phyloP scores from a whole-genome alignment of 805 yeast genomes.

The Lipomyces lipofer region DNA sequence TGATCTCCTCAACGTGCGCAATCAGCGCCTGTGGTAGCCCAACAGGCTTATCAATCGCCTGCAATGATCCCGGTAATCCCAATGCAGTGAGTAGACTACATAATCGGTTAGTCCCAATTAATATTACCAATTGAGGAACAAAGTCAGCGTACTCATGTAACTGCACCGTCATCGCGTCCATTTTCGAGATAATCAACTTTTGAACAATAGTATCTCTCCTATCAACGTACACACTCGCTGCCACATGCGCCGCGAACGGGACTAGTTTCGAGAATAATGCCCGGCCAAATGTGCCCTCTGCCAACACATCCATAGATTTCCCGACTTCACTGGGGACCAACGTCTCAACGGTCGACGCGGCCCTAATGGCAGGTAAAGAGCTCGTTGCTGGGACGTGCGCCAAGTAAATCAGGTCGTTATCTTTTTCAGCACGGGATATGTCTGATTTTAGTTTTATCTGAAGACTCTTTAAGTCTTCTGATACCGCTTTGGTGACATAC shows the following conservation, averaged over 20 bases:
- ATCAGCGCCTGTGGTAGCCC: slow-evolving; percentile 59
- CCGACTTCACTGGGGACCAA: slow-evolving; percentile 43
- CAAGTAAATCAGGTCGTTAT: slow-evolving; percentile 77
- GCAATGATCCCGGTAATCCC: slow-evolving; percentile 59
- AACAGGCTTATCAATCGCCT: slow-evolving; percentile 56
- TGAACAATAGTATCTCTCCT: slow-evolving; percentile 57
- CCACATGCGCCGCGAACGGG: slow-evolving; percentile 66
- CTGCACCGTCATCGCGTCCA: slow-evolving; percentile 34
- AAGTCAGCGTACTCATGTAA: slow-evolving; percentile 31
- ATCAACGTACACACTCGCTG: slow-evolving; percentile 67
- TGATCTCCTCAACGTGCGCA: slow-evolving; percentile 56
- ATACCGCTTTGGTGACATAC: slow-evolving; percentile 47
- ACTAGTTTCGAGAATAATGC: slow-evolving; percentile 59
- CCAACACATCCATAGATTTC: slow-evolving; percentile 37
- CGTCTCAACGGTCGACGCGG: slow-evolving; percentile 59
- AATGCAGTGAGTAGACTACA: slow-evolving; percentile 11
- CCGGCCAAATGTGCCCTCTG: slow-evolving; percentile 23
- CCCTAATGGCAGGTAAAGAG: slow-evolving; percentile 45
- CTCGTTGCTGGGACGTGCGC: slow-evolving; percentile 58
- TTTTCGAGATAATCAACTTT: slow-evolving; percentile 43
- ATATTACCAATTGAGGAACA: slow-evolving; percentile 5
- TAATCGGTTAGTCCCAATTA: too few species aligned
- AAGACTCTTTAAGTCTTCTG: slow-evolving; percentile 57
- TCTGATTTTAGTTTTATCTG: slow-evolving; percentile 47
- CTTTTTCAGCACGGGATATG: slow-evolving; percentile 62